Conservation (phyloP, 2,329 filamentous ascomycete species). For the Stachybotrys chlorohalonatus region DNA sequence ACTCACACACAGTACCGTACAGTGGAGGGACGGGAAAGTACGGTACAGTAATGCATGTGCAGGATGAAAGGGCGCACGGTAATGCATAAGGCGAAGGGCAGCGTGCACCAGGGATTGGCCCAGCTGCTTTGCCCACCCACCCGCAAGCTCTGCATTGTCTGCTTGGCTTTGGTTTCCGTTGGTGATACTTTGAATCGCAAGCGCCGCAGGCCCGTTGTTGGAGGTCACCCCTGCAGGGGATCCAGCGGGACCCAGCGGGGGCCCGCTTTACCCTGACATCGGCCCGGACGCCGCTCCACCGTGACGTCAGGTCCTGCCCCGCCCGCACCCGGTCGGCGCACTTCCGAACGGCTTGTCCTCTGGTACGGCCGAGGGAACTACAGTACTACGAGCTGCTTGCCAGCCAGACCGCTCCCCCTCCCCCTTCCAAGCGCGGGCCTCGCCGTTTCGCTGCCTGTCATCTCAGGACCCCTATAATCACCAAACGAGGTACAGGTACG, state of each 20-base stretch:
- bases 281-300: not conserved
- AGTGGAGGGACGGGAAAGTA: too few relatives aligned
- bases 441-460: not conserved
- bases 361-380: not conserved
- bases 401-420: not conserved
- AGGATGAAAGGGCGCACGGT: too few relatives aligned
- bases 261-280: not conserved
- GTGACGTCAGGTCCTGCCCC: not conserved
- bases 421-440: not conserved
- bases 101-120: too few relatives aligned
- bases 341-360: not conserved
- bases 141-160: too few relatives aligned
- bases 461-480: not conserved
- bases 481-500: too few relatives aligned
- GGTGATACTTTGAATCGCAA: too few relatives aligned
- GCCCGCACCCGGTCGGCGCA: not conserved
- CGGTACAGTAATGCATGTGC: too few relatives aligned
- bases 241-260: not conserved
- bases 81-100: too few relatives aligned
- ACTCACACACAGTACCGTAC: too few relatives aligned
- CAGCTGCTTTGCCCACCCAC: too few relatives aligned
- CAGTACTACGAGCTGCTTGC: not conserved
- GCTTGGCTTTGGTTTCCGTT: too few relatives aligned
- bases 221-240: not conserved
- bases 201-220: too few relatives aligned